Evolutionary conservation across 306 rosid species (phyloP), one percentile per base, ranked within the genome.

Genomic region (Casuarina glauca): DNA sequence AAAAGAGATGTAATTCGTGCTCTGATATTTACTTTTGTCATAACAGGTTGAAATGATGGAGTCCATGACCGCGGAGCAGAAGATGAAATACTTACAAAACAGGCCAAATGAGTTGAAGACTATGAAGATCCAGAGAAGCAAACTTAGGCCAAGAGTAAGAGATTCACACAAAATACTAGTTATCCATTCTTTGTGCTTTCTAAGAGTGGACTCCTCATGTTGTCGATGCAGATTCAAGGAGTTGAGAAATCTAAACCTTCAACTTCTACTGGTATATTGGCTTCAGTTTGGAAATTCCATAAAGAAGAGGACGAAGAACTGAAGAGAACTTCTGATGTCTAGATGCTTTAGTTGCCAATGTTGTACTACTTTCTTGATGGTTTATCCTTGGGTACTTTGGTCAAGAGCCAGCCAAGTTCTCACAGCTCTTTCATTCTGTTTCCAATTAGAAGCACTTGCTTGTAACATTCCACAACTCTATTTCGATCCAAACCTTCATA

Each of bases 241-340:
- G 49, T 7, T 69, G 82, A 75, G 49, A 72, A 79, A 19, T 36
- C 84, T 8, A 82, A 79, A 16, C 61, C 74, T 54, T 82, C 78
- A 38, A 58, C 82, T 20, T 79, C 84, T 8, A 32, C 53, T 69
- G 84, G 84, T 44, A 79, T 85, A 49, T 76, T 85, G 86, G 84
- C 80, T 69, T 82, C 89, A 3, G 89, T 86, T 41, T 79, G 84
- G 86, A 86, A 86, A 77, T 82, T 82, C 35, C 86, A 86, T 72
- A 79, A 76, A 64, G 78, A 85, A 68, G 84, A 86, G 44, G 48
- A 70, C 43, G 82, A 62, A 9, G 71, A 72, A 13, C 32, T 19
- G 4, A 51, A 52, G 49, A 36, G 3, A 13, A 42, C 16, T 7
- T 8, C 9, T 2, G 2, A 15, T 62, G 5, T 61, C 10, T 8